Evolutionary conservation across 805 yeast species (phyloP).

Genomic region (Suhomyces kilbournensis): DNA sequence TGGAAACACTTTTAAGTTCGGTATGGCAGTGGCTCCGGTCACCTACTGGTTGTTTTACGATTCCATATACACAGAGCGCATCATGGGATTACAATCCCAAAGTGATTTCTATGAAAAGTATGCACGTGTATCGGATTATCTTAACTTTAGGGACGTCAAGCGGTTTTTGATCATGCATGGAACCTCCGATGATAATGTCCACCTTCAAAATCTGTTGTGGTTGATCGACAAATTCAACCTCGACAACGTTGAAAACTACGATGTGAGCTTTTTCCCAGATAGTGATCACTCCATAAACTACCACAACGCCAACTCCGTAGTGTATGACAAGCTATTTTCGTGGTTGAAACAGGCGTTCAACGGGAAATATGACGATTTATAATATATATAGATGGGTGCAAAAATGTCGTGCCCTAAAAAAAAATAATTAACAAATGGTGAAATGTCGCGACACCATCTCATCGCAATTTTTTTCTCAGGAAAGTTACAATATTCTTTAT

Average conservation of each 20-base stretch:
- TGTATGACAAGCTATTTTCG: slow-evolving; percentile 63
- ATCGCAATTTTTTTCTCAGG: slow-evolving; percentile 7
- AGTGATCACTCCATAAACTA: slow-evolving; percentile 79
- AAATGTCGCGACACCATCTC: slow-evolving; percentile 4
- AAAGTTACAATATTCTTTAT: not conserved
- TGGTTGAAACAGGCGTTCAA: slow-evolving; percentile 68
- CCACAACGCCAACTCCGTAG: slow-evolving; percentile 76
- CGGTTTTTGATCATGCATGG: slow-evolving; percentile 93
- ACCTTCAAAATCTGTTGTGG: slow-evolving; percentile 82
- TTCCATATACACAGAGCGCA: slow-evolving; percentile 91
- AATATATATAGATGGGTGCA: not conserved
- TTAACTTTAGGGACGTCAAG: slow-evolving; percentile 48
- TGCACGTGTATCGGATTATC: slow-evolving; percentile 56
- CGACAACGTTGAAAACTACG: slow-evolving; percentile 65
- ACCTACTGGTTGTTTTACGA: slow-evolving; percentile 93
- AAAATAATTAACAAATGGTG: not conserved
- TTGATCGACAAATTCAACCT: slow-evolving; percentile 72
- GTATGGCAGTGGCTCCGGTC: slow-evolving; percentile 96
- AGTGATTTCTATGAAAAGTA: slow-evolving; percentile 60
- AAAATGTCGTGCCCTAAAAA: not conserved
- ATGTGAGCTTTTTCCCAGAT: slow-evolving; percentile 87
- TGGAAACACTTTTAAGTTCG: slow-evolving; percentile 69
- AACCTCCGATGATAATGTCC: slow-evolving; percentile 96
- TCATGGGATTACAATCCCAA: slow-evolving; percentile 78
- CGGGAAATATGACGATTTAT: slow-evolving; percentile 36